Evolutionary conservation across 1,284 basidiomycete genomes (phyloP), one percentile per base, ranked within the genome.

Genomic region (Ganoderma meredithae): DNA sequence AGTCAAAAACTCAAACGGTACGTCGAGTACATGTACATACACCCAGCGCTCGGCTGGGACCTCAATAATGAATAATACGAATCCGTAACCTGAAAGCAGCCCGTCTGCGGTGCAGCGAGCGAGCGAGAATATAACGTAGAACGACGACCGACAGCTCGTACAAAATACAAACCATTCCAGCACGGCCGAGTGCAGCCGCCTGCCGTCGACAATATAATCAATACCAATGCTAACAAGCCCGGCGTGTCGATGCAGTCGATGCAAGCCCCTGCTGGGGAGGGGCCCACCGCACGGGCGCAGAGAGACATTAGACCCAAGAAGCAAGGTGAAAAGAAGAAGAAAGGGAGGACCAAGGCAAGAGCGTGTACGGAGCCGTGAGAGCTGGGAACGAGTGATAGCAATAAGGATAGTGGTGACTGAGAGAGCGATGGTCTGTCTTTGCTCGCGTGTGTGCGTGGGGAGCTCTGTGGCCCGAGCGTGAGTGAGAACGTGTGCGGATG

Each of bases 21-120:
- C 52, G 52, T 55, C 52, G 52, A 33, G 52, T 55, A 55, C 44
- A 19, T n/a, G 52, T 55, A 55, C 44, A 19, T n/a, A 47, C 52
- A 55, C 52, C 52, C 52, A 22, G 8, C 52, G 52, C 52, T 55
- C 17, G 52, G 52, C 25, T 4, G 52, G 52, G 52, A 49, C 4
- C 10, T n/a, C 0, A 19, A n/a, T 19, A 25, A 41, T 41, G 1
- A 7, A n/a, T 19, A 25, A 41, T 41, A 10, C 1, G 5, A 25
- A 49, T 49, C 13, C n/a, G 25, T 25, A 49, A 49, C 22, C 47
- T 49, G 22, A 49, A 49, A 25, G 25, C 47, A 22, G 9, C 22
- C 22, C 2, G 15, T 13, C 3, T 13, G 3, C 15, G 7, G 19
- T 1, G 43, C 17, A 44, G 43, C 43, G 43, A 36, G 41, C 41